These are phyloP conservation scores for Globisporangium cederbergense DNA, from an alignment of 352 stramenopile genomes.

Conservation along the genomic window DNA sequence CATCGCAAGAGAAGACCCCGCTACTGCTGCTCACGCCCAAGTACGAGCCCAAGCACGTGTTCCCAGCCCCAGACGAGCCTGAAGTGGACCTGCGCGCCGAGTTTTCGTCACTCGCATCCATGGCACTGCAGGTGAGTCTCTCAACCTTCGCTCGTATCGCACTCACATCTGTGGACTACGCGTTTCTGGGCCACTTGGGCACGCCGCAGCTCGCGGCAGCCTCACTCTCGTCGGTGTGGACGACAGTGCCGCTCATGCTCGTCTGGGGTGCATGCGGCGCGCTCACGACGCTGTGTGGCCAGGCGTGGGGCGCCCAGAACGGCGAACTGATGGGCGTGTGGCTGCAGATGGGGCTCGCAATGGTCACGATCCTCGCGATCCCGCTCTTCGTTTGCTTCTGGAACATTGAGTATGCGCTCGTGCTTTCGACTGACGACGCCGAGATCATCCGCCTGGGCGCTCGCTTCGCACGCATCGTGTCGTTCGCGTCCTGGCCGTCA, in stretches of 20 bases:
- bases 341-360: conserved; percentile 67
- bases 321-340: conserved; percentile 55
- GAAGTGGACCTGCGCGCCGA: conserved; percentile 49
- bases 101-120: conserved; percentile 37
- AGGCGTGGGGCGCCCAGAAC: conserved; percentile 73
- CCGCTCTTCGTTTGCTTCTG: conserved; percentile 54
- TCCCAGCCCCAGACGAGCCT: conserved; percentile 20
- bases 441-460: conserved; percentile 63
- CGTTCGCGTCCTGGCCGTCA: background rate
- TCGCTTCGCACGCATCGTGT: conserved; percentile 21
- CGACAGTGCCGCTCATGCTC: conserved; percentile 16
- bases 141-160: background rate
- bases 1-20: conserved; percentile 13
- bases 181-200: conserved; percentile 68
- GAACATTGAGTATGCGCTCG: conserved; percentile 20
- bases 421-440: conserved; percentile 46
- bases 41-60: background rate
- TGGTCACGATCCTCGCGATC: conserved; percentile 28
- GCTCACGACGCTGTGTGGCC: conserved; percentile 70
- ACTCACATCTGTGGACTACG: conserved; percentile 15
- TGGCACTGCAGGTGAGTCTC: background rate
- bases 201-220: conserved; percentile 63
- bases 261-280: conserved; percentile 63
- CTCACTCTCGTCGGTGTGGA: conserved; percentile 29
- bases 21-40: conserved; percentile 6